Conservation (phyloP, 108 stramenopile genomes). For the Fragilariopsis cylindrus region DNA sequence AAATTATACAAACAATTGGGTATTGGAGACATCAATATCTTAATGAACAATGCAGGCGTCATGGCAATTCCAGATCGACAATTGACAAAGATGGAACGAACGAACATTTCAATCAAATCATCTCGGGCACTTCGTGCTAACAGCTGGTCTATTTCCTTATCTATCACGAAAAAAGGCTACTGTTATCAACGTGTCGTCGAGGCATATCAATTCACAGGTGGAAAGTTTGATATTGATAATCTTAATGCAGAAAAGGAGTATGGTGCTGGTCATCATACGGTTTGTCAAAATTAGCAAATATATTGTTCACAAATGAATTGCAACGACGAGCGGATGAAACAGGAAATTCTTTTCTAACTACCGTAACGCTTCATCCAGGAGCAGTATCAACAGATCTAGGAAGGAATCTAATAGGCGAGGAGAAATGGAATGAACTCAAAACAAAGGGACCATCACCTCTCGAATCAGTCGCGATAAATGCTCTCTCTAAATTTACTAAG, state of each 20-base stretch:
- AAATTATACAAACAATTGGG: conserved; percentile 18
- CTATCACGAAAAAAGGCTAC: conserved; percentile 45
- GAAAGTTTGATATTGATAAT: conserved; percentile 60
- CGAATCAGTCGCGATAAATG: conserved; percentile 36
- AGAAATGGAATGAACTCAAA: conserved; percentile 54
- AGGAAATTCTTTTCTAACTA: conserved; percentile 49
- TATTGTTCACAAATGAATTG: conserved; percentile 82
- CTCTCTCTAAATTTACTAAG: conserved; percentile 39
- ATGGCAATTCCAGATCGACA: conserved; percentile 80
- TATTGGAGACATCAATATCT: conserved; percentile 51
- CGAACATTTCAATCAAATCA: conserved; percentile 82
- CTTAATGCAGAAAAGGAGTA: conserved; percentile 67
- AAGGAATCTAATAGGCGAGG: conserved; percentile 59
- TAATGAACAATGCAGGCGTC: conserved; percentile 90
- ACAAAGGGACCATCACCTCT: conserved; percentile 24
- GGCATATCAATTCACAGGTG: conserved; percentile 50
- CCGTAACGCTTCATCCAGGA: conserved; percentile 66
- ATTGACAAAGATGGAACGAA: conserved; percentile 83
- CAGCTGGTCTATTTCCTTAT: conserved; percentile 55
- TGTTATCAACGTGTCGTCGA: conserved; percentile 75
- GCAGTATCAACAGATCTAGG: conserved; percentile 68
- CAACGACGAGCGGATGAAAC: conserved; percentile 55
- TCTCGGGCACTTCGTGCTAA: conserved; percentile 85
- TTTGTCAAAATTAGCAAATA: conserved; percentile 75
- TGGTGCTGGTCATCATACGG: conserved; percentile 72